Percentiles rank a stretch among this genome's conserved stretches.
Evolutionary conservation across 768 basidiomycete species (phyloP).

Genomic region (Mrakia gelida): DNA sequence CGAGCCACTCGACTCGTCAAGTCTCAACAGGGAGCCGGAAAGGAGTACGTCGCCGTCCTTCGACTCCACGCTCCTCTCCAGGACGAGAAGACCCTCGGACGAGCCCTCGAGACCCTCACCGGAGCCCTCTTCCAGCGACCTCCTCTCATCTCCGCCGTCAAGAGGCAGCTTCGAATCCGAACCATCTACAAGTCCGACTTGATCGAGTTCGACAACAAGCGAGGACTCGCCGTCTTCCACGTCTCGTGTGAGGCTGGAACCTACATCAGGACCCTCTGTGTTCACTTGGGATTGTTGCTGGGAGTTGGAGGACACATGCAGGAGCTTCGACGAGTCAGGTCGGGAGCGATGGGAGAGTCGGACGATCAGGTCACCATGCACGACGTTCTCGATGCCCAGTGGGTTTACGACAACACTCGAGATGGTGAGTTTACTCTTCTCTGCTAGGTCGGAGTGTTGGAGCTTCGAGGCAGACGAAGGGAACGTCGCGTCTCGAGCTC

Average conservation of each 20-base stretch:
- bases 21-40: constrained; percentile 98
- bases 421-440: constrained; percentile 60
- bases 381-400: constrained; percentile 97
- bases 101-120: constrained; percentile 91
- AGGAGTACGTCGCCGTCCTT: constrained; percentile 96
- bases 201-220: constrained; percentile 93
- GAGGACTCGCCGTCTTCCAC: constrained; percentile 96
- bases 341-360: constrained; percentile 94
- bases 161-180: constrained; percentile 92
- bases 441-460: background rate
- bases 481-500: background rate
- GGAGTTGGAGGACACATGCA: constrained; percentile 99
- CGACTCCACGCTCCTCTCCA: constrained; percentile 80
- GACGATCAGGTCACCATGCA: constrained; percentile 99
- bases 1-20: constrained; percentile 96
- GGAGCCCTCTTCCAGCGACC: constrained; percentile 99
- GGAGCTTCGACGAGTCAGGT: constrained; percentile 87
- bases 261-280: constrained; percentile 82
- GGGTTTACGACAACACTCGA: constrained; percentile 94
- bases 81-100: constrained; percentile 77
- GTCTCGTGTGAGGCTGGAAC: constrained; percentile 95
- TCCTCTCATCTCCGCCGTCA: constrained; percentile 97
- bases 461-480: no score
- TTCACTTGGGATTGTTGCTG: constrained; percentile 86
- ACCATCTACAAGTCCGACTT: constrained; percentile 96